These are phyloP conservation scores for Pelargonium fulgidum DNA, from an alignment of 441 rosid species.

Conservation along the genomic window DNA sequence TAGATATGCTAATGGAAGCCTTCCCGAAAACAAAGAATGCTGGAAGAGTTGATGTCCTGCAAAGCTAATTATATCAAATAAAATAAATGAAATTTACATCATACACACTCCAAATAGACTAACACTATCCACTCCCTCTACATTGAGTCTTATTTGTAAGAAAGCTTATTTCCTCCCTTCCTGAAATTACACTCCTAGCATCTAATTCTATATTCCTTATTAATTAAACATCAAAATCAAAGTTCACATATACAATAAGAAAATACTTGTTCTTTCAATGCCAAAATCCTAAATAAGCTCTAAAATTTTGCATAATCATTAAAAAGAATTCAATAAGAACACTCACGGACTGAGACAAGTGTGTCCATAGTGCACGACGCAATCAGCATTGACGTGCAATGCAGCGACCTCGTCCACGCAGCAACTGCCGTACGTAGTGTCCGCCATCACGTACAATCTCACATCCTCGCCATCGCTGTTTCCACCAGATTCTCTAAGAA, in stretches of 20 bases:
- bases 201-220: background rate
- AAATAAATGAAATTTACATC: background rate
- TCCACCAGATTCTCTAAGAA: constrained; percentile 26
- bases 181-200: background rate
- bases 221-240: background rate
- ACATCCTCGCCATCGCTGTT: constrained; percentile 36
- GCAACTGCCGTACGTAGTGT: constrained; percentile 82
- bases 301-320: background rate
- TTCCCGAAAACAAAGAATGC: constrained; percentile 82
- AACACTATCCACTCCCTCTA: too few species aligned
- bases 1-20: constrained; percentile 40
- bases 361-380: constrained; percentile 86
- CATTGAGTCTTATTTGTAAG: too few species aligned
- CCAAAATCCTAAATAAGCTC: background rate
- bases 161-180: background rate
- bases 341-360: constrained; percentile 92
- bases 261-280: background rate
- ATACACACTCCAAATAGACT: background rate
- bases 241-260: background rate
- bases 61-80: constrained; percentile 13
- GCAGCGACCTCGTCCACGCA: constrained; percentile 93
- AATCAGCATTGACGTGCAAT: constrained; percentile 60
- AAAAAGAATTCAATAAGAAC: background rate
- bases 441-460: constrained; percentile 77
- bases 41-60: constrained; percentile 72